These are phyloP conservation scores for Pseudocercospora fuligena DNA, from an alignment of 2,329 filamentous ascomycete genomes.

Conservation along the genomic window DNA sequence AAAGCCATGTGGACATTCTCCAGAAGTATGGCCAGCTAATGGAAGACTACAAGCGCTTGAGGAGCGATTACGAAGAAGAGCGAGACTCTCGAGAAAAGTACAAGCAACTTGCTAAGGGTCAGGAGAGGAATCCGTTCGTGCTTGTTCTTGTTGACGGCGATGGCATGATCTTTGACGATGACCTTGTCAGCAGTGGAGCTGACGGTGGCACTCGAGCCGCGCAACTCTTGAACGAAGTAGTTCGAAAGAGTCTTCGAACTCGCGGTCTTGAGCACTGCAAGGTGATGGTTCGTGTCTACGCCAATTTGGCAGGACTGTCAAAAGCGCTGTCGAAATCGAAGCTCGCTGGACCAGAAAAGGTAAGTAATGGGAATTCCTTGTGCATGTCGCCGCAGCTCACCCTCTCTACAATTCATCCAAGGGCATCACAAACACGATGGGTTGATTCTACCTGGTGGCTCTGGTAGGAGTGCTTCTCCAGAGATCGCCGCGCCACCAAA, in stretches of 20 bases:
- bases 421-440: not conserved
- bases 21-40: conserved; percentile 51
- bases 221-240: conserved; percentile 56
- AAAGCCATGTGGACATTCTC: conserved; percentile 41
- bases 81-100: conserved; percentile 59
- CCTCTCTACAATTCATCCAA: not conserved
- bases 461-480: not conserved
- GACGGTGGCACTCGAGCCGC: conserved; percentile 63
- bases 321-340: conserved; percentile 55
- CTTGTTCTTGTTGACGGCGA: conserved; percentile 67
- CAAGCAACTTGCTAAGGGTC: conserved; percentile 55
- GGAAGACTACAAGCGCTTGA: conserved; percentile 60
- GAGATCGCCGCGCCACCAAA: not conserved
- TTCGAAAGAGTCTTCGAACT: conserved; percentile 53
- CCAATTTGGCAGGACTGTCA: conserved; percentile 53
- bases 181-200: conserved; percentile 40
- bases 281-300: conserved; percentile 54
- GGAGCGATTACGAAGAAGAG: conserved; percentile 63
- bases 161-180: conserved; percentile 55
- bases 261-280: conserved; percentile 58
- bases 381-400: not conserved
- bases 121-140: conserved; percentile 62
- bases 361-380: not conserved
- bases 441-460: not conserved
- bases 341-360: conserved; percentile 58